phyloP scores from a whole-genome alignment of 805 yeast species.

The Yarrowia sp. region DNA sequence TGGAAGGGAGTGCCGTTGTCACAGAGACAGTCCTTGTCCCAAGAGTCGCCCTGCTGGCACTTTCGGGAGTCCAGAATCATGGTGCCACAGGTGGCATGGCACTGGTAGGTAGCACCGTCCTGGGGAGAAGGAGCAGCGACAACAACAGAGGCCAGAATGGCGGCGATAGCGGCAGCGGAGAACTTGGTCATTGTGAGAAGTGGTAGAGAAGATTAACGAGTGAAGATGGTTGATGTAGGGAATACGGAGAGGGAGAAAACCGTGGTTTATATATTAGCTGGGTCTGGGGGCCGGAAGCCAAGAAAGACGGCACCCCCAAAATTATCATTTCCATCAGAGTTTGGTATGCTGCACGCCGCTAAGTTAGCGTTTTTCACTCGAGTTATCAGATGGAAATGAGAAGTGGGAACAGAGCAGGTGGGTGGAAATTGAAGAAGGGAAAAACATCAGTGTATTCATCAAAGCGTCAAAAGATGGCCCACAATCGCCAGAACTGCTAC shows the following conservation, averaged over 20 bases:
- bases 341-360: neutral
- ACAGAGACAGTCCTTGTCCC: constrained; percentile 29
- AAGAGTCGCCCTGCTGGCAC: constrained; percentile 24
- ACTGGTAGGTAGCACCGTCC: constrained; percentile 30
- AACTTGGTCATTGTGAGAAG: constrained; percentile 32
- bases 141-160: constrained; percentile 70
- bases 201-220: constrained; percentile 12
- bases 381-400: constrained; percentile 8
- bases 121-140: constrained; percentile 50
- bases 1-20: constrained; percentile 12
- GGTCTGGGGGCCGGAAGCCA: neutral
- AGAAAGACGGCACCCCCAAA: neutral
- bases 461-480: too few relatives aligned
- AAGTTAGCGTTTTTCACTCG: neutral
- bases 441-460: too few relatives aligned
- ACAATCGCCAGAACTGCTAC: too few relatives aligned
- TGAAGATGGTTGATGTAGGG: constrained; percentile 1
- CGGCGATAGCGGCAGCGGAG: constrained; percentile 58
- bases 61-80: constrained; percentile 34
- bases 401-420: too few relatives aligned
- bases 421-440: too few relatives aligned
- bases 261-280: constrained; percentile 22
- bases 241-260: neutral
- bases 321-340: constrained; percentile 38
- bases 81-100: constrained; percentile 38